Percentiles rank a stretch among this genome's conserved stretches.
Conservation (phyloP, 2,329 filamentous ascomycete species). For the Chrysoporthe austroafricana region DNA sequence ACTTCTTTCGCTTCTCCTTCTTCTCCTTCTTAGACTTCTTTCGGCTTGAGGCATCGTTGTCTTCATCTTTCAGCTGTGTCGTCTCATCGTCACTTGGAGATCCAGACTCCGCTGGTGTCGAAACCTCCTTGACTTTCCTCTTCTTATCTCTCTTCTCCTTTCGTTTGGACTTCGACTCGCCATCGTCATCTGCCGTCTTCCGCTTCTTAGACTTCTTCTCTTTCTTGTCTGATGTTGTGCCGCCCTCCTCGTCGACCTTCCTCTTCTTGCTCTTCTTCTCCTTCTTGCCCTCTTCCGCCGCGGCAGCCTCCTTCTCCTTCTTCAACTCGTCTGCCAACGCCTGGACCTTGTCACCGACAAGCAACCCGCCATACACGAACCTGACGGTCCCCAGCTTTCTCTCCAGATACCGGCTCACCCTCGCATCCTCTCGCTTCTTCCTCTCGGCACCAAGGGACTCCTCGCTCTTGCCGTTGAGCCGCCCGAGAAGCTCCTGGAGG, state of each 20-base stretch:
- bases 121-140: slow-evolving; percentile 45
- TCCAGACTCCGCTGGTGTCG: slow-evolving; percentile 37
- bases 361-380: slow-evolving; percentile 84
- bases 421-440: slow-evolving; percentile 68
- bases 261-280: slow-evolving; percentile 36
- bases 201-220: slow-evolving; percentile 55
- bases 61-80: slow-evolving; percentile 33
- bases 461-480: slow-evolving; percentile 86
- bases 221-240: slow-evolving; percentile 39
- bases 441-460: slow-evolving; percentile 72
- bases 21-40: slow-evolving; percentile 36
- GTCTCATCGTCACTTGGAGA: slow-evolving; percentile 30
- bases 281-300: slow-evolving; percentile 20
- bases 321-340: slow-evolving; percentile 42
- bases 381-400: slow-evolving; percentile 78
- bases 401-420: slow-evolving; percentile 74
- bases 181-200: slow-evolving; percentile 48
- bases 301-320: slow-evolving; percentile 33
- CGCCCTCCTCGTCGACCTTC: slow-evolving; percentile 33
- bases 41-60: slow-evolving; percentile 30
- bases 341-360: slow-evolving; percentile 61
- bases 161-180: slow-evolving; percentile 49
- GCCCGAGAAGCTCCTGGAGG: slow-evolving; percentile 82
- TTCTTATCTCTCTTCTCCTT: slow-evolving; percentile 51
- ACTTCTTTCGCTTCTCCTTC: slow-evolving; percentile 39